Evolutionary conservation across 176 grass and related monocot genomes (phyloP), one percentile per base, ranked within the genome.

Genomic region (Eleusine indica): DNA sequence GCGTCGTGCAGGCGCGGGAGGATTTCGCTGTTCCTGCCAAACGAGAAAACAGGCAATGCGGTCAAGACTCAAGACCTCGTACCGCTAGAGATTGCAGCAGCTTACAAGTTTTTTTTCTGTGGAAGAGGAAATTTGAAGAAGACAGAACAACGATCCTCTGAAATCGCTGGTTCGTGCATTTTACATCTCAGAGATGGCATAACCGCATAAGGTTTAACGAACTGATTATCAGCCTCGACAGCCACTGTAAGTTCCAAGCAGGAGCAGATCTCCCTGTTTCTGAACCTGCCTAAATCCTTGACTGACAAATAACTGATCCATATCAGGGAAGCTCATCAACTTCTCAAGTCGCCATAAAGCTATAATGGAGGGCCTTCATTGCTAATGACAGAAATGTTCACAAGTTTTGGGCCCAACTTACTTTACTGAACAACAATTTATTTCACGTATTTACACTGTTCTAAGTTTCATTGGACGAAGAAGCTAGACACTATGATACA

Each of bases 391-490:
- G 4, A 11, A 12, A 66, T 40, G 73, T 73, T 74, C 63, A 51
- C 40, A 38, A 38, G 30, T 35, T 78, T 66, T 7, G 62, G 46
- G 66, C 14, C 58, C 58, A 74, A 48, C 30, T 83, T 87, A 82
- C 48, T 48, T 41, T 25, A 3, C 73, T 75, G 61, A 52, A 74
- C 57, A 32, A 40, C 9, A 19, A 46, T 60, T 90, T 90, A 90
- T 79, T 90, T 19, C 61, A 75, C 69, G 74, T 90, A 87, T 90
- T 67, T 86, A 87, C 84, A 80, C 42, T 80, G 70, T 63, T 87
- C 84, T 90, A 90, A 87, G 69, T 54, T 54, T 60, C 52, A 61
- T 47, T 65, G 75, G 32, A 86, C 18, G 63, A 63, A 37, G 42
- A 70, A 44, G 71, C 52, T 60, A 76, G n/a, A 51, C 41, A 80